Evolutionary conservation across 306 rosid species (phyloP).

Genomic region (Quercus berberidifolia): DNA sequence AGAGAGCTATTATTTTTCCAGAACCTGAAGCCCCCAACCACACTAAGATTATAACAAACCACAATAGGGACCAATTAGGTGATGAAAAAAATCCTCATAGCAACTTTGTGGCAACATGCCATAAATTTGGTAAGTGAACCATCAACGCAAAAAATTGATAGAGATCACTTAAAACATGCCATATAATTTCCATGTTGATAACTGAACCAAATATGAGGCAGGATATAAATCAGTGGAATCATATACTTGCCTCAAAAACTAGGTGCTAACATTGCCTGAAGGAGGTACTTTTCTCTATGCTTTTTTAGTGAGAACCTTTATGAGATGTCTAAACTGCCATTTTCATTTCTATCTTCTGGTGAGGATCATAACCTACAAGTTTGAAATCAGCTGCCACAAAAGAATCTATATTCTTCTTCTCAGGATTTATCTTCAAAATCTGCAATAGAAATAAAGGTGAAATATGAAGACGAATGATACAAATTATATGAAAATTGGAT

Average conservation of each 20-base stretch:
- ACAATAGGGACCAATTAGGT: neutral
- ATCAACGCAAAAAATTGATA: neutral
- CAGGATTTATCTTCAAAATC: conserved; percentile 82
- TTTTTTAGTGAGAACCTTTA: conserved; percentile 18
- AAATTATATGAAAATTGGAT: neutral
- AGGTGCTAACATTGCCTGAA: conserved; percentile 29
- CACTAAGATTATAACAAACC: neutral
- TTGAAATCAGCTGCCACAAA: conserved; percentile 79
- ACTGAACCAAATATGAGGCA: neutral
- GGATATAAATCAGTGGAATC: neutral
- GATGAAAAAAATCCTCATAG: neutral
- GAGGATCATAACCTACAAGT: conserved; percentile 89
- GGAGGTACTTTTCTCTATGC: conserved; percentile 11
- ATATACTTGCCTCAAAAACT: conserved; percentile 48
- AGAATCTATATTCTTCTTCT: conserved; percentile 80
- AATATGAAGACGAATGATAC: conserved; percentile 11
- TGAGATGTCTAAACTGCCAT: conserved; percentile 78
- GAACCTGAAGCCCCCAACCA: neutral
- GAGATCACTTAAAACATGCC: neutral
- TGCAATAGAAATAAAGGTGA: conserved; percentile 30
- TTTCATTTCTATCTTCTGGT: conserved; percentile 92
- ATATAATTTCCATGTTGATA: neutral
- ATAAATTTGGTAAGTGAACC: neutral
- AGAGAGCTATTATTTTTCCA: neutral
- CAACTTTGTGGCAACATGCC: neutral